Percentiles rank a stretch among this genome's conserved stretches.
Conservation (phyloP, 768 basidiomycete species). For the Fistulinella prunicolor region DNA sequence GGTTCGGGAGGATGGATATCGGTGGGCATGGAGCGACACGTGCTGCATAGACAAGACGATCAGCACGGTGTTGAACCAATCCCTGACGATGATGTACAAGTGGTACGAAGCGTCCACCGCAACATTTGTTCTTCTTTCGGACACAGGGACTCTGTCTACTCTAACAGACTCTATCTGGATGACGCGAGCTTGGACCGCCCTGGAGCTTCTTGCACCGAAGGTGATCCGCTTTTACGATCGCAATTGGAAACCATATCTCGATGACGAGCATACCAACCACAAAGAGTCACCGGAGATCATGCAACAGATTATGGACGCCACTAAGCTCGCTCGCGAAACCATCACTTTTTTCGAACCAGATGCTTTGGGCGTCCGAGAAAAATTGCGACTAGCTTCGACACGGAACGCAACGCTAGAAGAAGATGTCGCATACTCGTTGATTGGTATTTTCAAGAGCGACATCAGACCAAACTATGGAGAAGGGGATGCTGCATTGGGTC, state of each 20-base stretch:
- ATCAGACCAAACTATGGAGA: slow-evolving; percentile 7
- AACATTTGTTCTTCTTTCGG: slow-evolving; percentile 2
- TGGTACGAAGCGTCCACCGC: slow-evolving; percentile 11
- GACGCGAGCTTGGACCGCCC: slow-evolving; percentile 16
- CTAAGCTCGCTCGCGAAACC: neutral
- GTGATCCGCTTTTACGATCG: slow-evolving; percentile 10
- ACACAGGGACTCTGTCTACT: neutral
- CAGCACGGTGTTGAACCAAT: slow-evolving; percentile 3
- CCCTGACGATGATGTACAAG: slow-evolving; percentile 12
- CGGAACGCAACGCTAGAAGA: too few relatives aligned
- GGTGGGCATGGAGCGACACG: too few relatives aligned
- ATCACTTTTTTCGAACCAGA: slow-evolving; percentile 5
- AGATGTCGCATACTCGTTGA: too few relatives aligned
- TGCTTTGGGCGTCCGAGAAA: slow-evolving; percentile 3
- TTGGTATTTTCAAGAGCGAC: slow-evolving; percentile 2
- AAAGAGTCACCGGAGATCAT: slow-evolving; percentile 11
- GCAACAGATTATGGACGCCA: slow-evolving; percentile 7
- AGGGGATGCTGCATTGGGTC: slow-evolving; percentile 1
- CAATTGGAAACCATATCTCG: slow-evolving; percentile 11
- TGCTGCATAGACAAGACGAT: slow-evolving; percentile 11
- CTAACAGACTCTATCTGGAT: slow-evolving; percentile 2
- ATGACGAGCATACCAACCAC: slow-evolving; percentile 4
- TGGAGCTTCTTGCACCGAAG: slow-evolving; percentile 13
- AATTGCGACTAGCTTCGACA: too few relatives aligned
- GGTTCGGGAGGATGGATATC: slow-evolving; percentile 4